A percentile compares a stretch with the other conserved stretches of the same genome.
Evolutionary conservation across 208 protist species (phyloP).

Genomic region (Naegleria fowleri): DNA sequence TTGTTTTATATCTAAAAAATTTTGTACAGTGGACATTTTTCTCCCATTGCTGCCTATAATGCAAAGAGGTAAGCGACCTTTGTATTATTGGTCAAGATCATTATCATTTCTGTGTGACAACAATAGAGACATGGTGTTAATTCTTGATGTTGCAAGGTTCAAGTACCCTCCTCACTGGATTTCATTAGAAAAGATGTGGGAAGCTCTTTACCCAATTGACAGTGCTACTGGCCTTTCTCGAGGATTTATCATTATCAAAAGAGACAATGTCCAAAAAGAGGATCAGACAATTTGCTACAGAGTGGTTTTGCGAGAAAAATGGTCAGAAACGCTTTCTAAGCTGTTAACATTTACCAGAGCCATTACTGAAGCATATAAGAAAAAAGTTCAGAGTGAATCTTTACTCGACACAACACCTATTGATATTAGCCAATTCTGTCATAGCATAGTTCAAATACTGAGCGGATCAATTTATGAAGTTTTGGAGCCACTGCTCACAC

Average conservation of each 20-base stretch:
- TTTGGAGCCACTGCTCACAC: not conserved
- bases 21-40: conserved; percentile 44
- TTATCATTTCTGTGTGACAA: too few species aligned
- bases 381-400: not conserved
- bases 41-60: conserved; percentile 47
- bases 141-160: conserved; percentile 52
- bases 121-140: conserved; percentile 31
- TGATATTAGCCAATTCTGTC: not conserved
- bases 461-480: not conserved
- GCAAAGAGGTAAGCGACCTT: not conserved
- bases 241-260: conserved; percentile 36
- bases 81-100: too few species aligned
- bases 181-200: conserved; percentile 14
- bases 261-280: not conserved
- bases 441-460: not conserved
- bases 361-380: not conserved
- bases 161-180: conserved; percentile 51
- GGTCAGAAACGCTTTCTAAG: not conserved
- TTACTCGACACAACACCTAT: not conserved
- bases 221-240: conserved; percentile 13
- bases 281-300: not conserved
- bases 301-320: not conserved
- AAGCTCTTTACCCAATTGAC: conserved; percentile 29
- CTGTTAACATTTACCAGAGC: not conserved
- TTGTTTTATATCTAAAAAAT: not conserved